Conservation (phyloP, 257 asterid species). For the Oldenlandia corymbosa region DNA sequence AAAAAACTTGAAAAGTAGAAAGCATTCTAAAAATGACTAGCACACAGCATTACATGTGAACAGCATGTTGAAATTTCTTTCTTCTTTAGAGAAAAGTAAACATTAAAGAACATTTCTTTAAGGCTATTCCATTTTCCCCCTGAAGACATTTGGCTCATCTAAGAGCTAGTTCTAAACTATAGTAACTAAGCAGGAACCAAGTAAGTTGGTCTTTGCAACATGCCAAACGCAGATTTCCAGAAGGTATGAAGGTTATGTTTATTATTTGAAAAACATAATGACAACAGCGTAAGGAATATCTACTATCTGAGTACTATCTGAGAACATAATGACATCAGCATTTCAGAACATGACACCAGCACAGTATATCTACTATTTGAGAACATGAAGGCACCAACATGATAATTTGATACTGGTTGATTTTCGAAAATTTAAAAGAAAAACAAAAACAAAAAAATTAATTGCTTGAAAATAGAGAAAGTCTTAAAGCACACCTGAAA, state of each 20-base stretch:
- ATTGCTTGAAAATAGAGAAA: slow-evolving; percentile 3
- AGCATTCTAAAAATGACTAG: neutral
- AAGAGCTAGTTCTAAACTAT: neutral
- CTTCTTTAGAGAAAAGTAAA: neutral
- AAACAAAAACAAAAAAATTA: no score
- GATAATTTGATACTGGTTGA: neutral
- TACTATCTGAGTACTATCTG: no score
- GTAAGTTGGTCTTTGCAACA: neutral
- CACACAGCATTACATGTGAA: neutral
- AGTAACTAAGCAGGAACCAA: neutral
- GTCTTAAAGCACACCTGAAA: slow-evolving; percentile 63
- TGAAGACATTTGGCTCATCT: no score
- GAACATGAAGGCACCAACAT: neutral
- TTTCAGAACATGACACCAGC: no score
- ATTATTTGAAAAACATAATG: no score
- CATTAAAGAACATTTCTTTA: neutral
- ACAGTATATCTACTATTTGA: neutral
- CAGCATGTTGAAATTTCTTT: neutral
- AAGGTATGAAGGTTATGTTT: no score
- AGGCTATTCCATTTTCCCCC: no score
- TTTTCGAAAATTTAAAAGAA: no score
- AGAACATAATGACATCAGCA: no score
- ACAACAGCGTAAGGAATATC: no score
- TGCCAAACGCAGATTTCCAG: no score
- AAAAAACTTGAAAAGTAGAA: neutral